Evolutionary conservation across 2,329 filamentous ascomycete genomes (phyloP), one percentile per base, ranked within the genome.

Genomic region (Exophiala mesophila): DNA sequence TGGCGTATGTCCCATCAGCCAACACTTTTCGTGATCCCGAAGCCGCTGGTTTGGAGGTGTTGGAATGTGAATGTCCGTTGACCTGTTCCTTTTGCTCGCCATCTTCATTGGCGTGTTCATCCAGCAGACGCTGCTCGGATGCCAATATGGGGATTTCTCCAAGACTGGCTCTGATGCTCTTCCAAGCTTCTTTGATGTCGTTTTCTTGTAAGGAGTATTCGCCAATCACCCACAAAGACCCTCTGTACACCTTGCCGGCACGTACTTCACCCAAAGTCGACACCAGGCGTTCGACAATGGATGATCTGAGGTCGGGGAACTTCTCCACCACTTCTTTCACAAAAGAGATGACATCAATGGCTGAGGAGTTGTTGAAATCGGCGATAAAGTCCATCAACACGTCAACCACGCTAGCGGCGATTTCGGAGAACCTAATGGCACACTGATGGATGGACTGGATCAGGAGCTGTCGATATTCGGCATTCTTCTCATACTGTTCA

Each of bases 261-360:
- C 92, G 83, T 18, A 98, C 92, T 64, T 98, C 92, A 57, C 83
- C 83, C 32, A 98, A 73, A 1, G 92, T 97, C 10, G 86, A 84
- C 5, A 97, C 89, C 12, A 98, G 73, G 47, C 89, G 84, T 58
- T 85, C 80, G 5, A 97, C 83, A 55, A 98, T 97, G 1, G 86
- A 85, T 23, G 82, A 79, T 47, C 92, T 82, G 44, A 98, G 76
- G 56, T 86, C 82, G 5, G 92, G 92, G 72, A 97, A 98, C 60
- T 94, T 95, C 69, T 98, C 92, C 5, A 97, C 90, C 3, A 98
- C 92, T 64, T 98, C 92, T 69, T 98, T 98, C 52, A 98, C 89
- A 61, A 98, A 98, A 41, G 88, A 89, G 60, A 98, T 97, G 40
- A 98, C 90, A 65, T 98, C 92, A 20, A 98, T 87, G 1, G 92